A percentile compares a stretch with the other conserved stretches of the same genome.
Evolutionary conservation across 495 filamentous ascomycete genomes (phyloP).

Genomic region (Penicillium waksmanii): DNA sequence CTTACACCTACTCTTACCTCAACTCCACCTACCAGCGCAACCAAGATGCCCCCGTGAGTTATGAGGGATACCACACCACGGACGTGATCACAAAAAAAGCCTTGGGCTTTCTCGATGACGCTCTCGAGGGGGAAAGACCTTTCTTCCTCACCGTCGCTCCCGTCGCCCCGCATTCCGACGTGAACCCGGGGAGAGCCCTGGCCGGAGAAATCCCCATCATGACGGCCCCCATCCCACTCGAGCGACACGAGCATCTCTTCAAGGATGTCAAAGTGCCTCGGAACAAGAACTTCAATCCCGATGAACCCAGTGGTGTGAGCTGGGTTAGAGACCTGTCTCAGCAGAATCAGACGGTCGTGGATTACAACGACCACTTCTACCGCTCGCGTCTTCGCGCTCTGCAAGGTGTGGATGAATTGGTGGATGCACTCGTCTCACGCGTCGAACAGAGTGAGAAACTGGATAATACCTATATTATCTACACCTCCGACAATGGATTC

Average conservation of each 20-base stretch:
- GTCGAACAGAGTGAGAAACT: constrained; percentile 56
- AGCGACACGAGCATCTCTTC: constrained; percentile 45
- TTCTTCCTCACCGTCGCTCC: constrained; percentile 73
- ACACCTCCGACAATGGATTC: constrained; percentile 75
- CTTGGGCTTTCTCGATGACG: constrained; percentile 66
- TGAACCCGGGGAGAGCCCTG: constrained; percentile 32
- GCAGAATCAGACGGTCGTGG: constrained; percentile 58
- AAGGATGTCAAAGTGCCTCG: constrained; percentile 42
- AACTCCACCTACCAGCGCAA: constrained; percentile 71
- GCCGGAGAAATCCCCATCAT: constrained; percentile 33
- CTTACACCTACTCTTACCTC: constrained; percentile 71
- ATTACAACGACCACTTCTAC: constrained; percentile 72
- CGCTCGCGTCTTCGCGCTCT: constrained; percentile 63
- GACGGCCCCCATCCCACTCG: constrained; percentile 53
- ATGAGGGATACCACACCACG: constrained; percentile 59
- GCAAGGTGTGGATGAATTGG: constrained; percentile 72
- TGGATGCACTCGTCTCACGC: constrained; percentile 57
- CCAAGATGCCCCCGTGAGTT: constrained; percentile 57
- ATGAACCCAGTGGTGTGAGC: constrained; percentile 60
- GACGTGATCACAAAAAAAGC: constrained; percentile 69
- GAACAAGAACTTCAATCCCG: constrained; percentile 47
- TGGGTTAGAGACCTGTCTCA: constrained; percentile 61
- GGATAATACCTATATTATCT: constrained; percentile 73
- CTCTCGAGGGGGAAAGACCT: constrained; percentile 51
- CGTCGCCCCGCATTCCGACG: constrained; percentile 67